Evolutionary conservation across 2,329 filamentous ascomycete species (phyloP).

Genomic region (Dactylellina sp.): DNA sequence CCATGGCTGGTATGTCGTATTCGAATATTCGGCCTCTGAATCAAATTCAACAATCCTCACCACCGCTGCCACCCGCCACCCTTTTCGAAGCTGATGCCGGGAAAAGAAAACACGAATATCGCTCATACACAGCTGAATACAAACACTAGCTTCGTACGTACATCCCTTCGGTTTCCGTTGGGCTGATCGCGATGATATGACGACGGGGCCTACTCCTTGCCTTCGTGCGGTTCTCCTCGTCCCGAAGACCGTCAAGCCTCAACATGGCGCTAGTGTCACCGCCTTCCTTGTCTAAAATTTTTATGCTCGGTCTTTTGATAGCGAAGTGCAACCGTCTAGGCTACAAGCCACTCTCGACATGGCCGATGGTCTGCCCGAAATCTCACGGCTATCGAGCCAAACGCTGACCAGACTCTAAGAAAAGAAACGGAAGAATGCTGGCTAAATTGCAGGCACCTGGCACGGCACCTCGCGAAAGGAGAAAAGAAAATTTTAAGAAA

Average conservation of each 20-base stretch:
- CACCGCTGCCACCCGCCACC: constrained; percentile 1
- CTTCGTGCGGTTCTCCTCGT: constrained; percentile 11
- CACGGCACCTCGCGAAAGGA: constrained; percentile 16
- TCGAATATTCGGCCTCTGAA: neutral
- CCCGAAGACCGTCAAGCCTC: constrained; percentile 23
- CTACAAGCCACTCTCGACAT: constrained; percentile 31
- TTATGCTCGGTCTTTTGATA: neutral
- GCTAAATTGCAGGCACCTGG: constrained; percentile 54
- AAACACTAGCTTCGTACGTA: no score
- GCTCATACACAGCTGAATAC: constrained; percentile 43
- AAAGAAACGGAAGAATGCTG: constrained; percentile 57
- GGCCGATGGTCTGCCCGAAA: constrained; percentile 23
- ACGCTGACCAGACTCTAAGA: constrained; percentile 51
- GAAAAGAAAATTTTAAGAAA: constrained; percentile 55
- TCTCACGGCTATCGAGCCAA: constrained; percentile 23
- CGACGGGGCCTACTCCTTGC: constrained; percentile 28
- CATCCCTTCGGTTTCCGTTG: constrained; percentile 50
- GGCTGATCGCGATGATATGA: constrained; percentile 57
- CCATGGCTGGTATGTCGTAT: constrained; percentile 33
- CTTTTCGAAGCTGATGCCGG: no score
- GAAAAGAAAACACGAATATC: constrained; percentile 52
- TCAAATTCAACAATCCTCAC: constrained; percentile 54
- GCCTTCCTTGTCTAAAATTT: constrained; percentile 6
- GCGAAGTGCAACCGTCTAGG: neutral
- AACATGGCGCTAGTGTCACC: constrained; percentile 14